Conservation (phyloP, 106 monocot genomes). For the Dioscorea alata region DNA sequence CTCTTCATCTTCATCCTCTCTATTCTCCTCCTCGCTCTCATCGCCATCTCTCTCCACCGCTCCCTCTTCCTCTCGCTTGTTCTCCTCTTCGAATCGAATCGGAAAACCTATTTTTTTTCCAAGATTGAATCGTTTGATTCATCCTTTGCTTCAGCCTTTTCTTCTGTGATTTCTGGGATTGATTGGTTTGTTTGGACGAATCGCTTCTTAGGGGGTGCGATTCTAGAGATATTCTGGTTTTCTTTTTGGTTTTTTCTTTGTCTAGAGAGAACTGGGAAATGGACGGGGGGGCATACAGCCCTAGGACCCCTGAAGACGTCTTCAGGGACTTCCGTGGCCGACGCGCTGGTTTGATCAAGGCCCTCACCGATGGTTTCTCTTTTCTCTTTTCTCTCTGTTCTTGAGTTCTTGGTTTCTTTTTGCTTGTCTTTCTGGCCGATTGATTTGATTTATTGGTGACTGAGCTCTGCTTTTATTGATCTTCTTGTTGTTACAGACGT, state of each 20-base stretch:
- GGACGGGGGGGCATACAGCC: constrained; percentile 20
- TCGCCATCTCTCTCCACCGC: neutral
- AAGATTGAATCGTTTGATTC: neutral
- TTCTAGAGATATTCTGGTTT: neutral
- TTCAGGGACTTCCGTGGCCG: constrained; percentile 33
- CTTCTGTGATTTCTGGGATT: neutral
- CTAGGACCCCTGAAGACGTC: constrained; percentile 30
- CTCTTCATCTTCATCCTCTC: no score
- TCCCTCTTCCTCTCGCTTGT: neutral
- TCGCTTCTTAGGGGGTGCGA: neutral
- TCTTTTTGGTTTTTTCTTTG: neutral
- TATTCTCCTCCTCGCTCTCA: neutral
- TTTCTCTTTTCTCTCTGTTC: neutral
- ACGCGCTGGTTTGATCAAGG: constrained; percentile 31
- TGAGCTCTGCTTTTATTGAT: neutral
- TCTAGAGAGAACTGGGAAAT: constrained; percentile 1
- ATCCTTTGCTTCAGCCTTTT: neutral
- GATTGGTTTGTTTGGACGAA: neutral
- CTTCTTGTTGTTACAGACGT: constrained; percentile 32
- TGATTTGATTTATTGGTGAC: neutral
- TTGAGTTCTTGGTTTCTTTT: neutral
- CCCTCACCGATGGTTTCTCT: constrained; percentile 23
- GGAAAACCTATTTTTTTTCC: no score
- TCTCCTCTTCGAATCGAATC: neutral
- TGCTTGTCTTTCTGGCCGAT: neutral